A percentile compares a stretch with the other conserved stretches of the same genome.
These are phyloP conservation scores for Calocybe cyanea DNA, from an alignment of 768 basidiomycete species.

Conservation along the genomic window DNA sequence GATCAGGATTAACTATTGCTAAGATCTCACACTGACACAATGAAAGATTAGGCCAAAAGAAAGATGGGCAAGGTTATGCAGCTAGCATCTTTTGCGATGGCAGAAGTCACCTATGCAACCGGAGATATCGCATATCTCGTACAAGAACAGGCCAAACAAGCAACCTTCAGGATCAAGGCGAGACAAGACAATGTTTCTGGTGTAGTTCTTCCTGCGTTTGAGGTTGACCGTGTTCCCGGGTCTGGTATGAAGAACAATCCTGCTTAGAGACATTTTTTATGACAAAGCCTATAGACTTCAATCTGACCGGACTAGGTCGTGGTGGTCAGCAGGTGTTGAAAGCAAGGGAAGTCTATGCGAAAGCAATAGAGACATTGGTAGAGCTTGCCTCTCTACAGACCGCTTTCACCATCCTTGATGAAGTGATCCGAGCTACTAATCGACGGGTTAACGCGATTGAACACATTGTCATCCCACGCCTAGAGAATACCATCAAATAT, in stretches of 20 bases:
- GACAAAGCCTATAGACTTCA: conserved; percentile 64
- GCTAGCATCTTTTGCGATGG: conserved; percentile 97
- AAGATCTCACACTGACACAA: conserved; percentile 18
- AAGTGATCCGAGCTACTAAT: conserved; percentile 99
- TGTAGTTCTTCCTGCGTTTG: conserved; percentile 93
- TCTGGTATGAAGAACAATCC: conserved; percentile 49
- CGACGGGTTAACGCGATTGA: conserved; percentile 98
- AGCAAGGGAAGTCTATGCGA: conserved; percentile 96
- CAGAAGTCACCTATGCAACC: conserved; percentile 97
- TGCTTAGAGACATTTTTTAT: background rate
- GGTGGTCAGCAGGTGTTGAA: conserved; percentile 95
- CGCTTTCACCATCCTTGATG: conserved; percentile 97
- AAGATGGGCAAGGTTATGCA: conserved; percentile 99
- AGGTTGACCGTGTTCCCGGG: conserved; percentile 81
- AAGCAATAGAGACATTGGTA: conserved; percentile 94
- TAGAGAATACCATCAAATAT: conserved; percentile 98
- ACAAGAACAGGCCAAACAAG: conserved; percentile 90
- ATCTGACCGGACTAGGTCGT: conserved; percentile 92
- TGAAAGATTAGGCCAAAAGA: conserved; percentile 76
- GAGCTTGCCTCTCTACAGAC: conserved; percentile 97
- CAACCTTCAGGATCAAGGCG: conserved; percentile 89
- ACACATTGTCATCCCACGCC: conserved; percentile 89
- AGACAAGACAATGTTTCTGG: conserved; percentile 98
- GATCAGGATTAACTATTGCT: conserved; percentile 10
- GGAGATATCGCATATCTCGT: conserved; percentile 98